Percentiles rank a stretch among this genome's conserved stretches.
phyloP scores from a whole-genome alignment of 768 basidiomycete species.

The Lactarius hatsudake region DNA sequence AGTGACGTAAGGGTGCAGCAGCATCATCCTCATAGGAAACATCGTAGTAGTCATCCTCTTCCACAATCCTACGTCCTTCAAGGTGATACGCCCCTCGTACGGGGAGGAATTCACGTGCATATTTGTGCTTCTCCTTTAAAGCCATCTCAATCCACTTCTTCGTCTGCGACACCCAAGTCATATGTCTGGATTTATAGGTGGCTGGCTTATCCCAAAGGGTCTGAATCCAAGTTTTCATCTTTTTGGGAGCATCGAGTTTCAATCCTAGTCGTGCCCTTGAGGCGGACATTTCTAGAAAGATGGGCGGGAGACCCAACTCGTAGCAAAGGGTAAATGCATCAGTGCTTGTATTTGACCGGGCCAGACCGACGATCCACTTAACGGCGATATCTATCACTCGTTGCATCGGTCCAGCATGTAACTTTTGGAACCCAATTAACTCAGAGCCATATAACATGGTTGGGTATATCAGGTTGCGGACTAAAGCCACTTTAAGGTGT shows the following conservation, averaged over 20 bases:
- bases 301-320: not conserved
- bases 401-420: not conserved
- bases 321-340: not conserved
- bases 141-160: not conserved
- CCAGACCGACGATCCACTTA: not conserved
- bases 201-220: not conserved
- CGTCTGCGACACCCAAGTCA: not conserved
- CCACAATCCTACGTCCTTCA: not conserved
- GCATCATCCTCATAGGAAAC: not conserved
- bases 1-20: not conserved
- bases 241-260: not conserved
- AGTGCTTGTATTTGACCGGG: not conserved
- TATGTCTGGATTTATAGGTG: rapidly evolving
- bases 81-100: not conserved
- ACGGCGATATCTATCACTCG: not conserved
- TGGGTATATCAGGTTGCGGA: not conserved
- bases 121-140: not conserved
- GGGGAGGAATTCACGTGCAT: not conserved
- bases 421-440: not conserved
- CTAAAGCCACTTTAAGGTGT: not conserved
- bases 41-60: not conserved
- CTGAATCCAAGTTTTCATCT: not conserved
- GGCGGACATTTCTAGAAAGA: not conserved
- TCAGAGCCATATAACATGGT: not conserved
- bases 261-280: not conserved